These are phyloP conservation scores for Bolboschoenus planiculmis DNA, from an alignment of 176 grass and related monocot genomes.

Conservation along the genomic window DNA sequence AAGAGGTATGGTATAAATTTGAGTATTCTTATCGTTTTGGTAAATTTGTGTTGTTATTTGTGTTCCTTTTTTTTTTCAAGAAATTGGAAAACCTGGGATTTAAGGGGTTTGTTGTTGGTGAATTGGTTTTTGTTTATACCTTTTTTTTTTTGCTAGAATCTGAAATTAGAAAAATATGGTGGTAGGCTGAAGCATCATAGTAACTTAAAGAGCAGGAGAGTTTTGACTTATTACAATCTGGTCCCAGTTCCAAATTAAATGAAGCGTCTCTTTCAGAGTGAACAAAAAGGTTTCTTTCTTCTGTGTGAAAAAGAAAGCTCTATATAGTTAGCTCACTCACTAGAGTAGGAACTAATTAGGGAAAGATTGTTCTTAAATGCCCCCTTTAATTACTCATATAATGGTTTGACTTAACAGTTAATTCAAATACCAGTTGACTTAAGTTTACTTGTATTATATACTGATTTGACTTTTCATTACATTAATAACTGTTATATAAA, in stretches of 20 bases:
- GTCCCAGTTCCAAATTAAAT: not conserved
- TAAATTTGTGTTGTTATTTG: not conserved
- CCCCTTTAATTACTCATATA: not conserved
- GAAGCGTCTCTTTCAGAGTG: constrained; percentile 5
- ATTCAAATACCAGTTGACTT: not conserved
- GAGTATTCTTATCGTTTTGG: constrained; percentile 2
- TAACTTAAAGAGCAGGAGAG: not conserved
- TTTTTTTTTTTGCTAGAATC: not conserved
- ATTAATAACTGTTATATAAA: not conserved
- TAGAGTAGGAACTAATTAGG: not conserved
- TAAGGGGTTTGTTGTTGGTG: not conserved
- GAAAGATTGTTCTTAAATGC: not conserved
- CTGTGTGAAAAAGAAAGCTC: not conserved
- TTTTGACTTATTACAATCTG: not conserved
- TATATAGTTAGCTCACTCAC: not conserved
- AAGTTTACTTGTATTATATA: not conserved
- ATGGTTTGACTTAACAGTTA: constrained; percentile 1
- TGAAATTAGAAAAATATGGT: not conserved
- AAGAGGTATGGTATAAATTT: constrained; percentile 50
- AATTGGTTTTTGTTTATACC: not conserved
- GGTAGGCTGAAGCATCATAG: not conserved
- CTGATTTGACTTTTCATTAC: constrained; percentile 5
- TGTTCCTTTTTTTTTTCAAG: not conserved
- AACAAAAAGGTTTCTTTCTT: constrained; percentile 9
- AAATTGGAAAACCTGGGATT: not conserved